Evolutionary conservation across 768 basidiomycete species (phyloP), one percentile per base, ranked within the genome.

Genomic region (Naematelia encephala): DNA sequence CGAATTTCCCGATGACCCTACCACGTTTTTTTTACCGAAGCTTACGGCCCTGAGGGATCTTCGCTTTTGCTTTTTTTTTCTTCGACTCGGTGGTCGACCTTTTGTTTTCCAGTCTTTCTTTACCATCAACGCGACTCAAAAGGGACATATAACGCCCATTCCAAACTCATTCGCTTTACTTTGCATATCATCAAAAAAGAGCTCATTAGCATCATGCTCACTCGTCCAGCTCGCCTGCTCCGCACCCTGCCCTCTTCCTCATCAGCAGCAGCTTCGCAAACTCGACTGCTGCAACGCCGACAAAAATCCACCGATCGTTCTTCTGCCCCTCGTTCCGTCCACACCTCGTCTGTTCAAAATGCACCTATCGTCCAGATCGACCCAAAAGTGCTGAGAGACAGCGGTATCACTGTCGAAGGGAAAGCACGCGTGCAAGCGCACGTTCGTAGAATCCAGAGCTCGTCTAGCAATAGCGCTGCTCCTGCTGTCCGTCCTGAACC

Each of bases 201-300:
- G n/a, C n/a, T n/a, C n/a, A n/a, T n/a, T n/a, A n/a, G n/a, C 68
- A 67, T 23, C 23, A 68, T 68, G 68, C 64, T 64, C 27, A 52
- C 60, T 42, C 63, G 66, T 52, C 59, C 62, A 42, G 60, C 67
- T 54, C 63, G 64, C 12, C 54, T 70, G 34, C 34, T 60, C 85
- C 82, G 0, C 94, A 93, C 0, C 96, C 96, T 1, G 97, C 89
- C 74, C 87, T 87, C 75, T 85, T 87, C 78, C 85, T 80, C 61
- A 98, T 91, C 26, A 92, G 90, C 70, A 83, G 85, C 67, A 98
- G 78, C 79, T 91, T 92, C 50, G 79, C 80, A 78, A 39, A 39
- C 34, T 16, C 34, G 34, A 16, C 34, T 39, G 8, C 16, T 39
- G 34, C 34, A 39, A 39, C 8, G 34, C n/a, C 59, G 65, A 46